Conservation (phyloP, 257 asterid species). For the Solanum medicagineum region DNA sequence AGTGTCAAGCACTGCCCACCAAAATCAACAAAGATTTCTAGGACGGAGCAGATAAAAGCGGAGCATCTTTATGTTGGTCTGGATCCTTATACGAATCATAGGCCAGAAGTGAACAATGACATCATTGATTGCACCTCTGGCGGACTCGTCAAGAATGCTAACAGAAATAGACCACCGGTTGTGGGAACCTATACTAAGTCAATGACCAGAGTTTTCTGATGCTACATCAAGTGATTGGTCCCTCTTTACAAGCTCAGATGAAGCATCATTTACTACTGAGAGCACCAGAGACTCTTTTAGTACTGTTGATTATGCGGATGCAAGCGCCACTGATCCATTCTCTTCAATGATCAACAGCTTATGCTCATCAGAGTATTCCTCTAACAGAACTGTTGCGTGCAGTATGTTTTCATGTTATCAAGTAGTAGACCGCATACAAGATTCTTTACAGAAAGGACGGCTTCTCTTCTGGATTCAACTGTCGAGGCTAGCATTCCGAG, state of each 20-base stretch:
- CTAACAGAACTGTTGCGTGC: conserved; percentile 35
- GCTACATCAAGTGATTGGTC: conserved; percentile 60
- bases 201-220: conserved; percentile 36
- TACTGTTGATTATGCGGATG: conserved; percentile 38
- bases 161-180: conserved; percentile 13
- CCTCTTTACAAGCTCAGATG: conserved; percentile 67
- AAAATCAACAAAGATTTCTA: conserved; percentile 24
- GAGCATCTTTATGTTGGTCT: background rate
- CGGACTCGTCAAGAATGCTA: conserved; percentile 19
- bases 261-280: conserved; percentile 76
- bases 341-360: conserved; percentile 39
- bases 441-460: conserved; percentile 31
- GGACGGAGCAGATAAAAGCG: conserved; percentile 20
- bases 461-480: conserved; percentile 18
- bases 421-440: conserved; percentile 30
- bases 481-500: background rate
- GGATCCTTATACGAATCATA: conserved; percentile 14
- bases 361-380: conserved; percentile 23
- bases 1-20: conserved; percentile 16
- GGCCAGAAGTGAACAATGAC: background rate
- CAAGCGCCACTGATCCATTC: conserved; percentile 23
- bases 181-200: conserved; percentile 13
- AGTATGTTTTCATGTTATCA: conserved; percentile 32
- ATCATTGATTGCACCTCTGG: conserved; percentile 3
- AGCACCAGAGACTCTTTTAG: conserved; percentile 81